Evolutionary conservation across 768 basidiomycete genomes (phyloP), one percentile per base, ranked within the genome.

Genomic region (Rhodotorula kratochvilovae): DNA sequence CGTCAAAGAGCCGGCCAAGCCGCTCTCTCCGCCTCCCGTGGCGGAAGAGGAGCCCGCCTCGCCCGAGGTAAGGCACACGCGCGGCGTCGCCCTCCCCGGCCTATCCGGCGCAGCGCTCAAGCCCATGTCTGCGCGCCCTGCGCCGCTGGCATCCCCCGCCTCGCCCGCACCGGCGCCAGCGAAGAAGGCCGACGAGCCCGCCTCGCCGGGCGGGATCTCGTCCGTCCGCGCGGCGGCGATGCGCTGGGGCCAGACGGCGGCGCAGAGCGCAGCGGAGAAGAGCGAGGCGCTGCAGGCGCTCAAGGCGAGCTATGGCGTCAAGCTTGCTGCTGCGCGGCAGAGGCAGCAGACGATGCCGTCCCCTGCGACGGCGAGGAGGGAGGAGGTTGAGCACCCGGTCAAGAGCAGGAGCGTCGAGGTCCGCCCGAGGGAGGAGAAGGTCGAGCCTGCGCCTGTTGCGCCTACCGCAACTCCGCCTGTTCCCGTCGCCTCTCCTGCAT

Each of bases 71-170:
- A 64, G 64, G 17, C 59, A 61, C 46, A 63, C 50, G 5, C 73
- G 68, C n/a, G 73, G 73, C 33, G 61, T 70, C 51, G 73, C 73
- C 23, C 50, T 74, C 5, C 73, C 73, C 13, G 73, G 73, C 25
- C 25, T 74, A 2, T 50, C 67, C 27, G 29, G 31, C 33, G 42
- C 50, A 1, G 19, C 45, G 25, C 48, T 45, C 6, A 25, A 33
- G n/a, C 23, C 21, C 33, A 36, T 57, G 16, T 25, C 10, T 10
- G n/a, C 29, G 5, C 42, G 27, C 5, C 35, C 19, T 16, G 16
- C 29, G 11, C 54, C 58, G 42, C 42, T 29, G 27, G 39, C 42
- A n/a, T 29, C n/a, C 19, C 39, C 36, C 23, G 33, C 46, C 36
- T 29, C 19, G 36, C 67, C 15, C n/a, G 35, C 33, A 11, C 57